phyloP scores from a whole-genome alignment of 2,329 filamentous ascomycete species.

The Pseudocercospora cruenta region DNA sequence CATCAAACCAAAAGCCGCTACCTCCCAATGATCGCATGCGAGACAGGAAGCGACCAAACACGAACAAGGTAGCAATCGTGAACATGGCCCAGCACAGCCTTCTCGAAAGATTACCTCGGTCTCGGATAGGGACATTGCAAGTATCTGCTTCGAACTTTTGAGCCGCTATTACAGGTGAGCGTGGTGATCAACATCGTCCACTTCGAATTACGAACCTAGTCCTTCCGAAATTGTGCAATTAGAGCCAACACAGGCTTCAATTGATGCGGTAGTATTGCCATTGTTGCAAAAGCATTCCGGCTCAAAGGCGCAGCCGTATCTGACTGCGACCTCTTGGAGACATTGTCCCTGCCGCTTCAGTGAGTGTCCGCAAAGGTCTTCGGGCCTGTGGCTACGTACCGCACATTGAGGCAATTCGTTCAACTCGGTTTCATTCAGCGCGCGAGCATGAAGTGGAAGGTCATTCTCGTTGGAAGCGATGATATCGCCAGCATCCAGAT shows the following conservation, averaged over 20 bases:
- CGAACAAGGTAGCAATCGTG: constrained; percentile 8
- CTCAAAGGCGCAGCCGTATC: background rate
- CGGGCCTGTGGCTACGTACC: background rate
- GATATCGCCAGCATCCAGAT: background rate
- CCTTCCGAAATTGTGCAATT: background rate
- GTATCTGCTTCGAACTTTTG: constrained; percentile 7
- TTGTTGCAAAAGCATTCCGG: constrained; percentile 1
- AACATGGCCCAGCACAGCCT: constrained; percentile 15
- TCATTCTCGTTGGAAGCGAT: background rate
- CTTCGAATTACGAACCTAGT: too few species aligned
- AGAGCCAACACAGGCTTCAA: background rate
- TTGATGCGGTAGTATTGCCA: background rate
- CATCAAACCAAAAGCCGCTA: constrained; percentile 19
- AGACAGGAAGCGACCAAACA: constrained; percentile 10
- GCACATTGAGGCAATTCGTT: background rate
- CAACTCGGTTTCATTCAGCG: background rate
- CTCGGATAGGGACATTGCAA: constrained; percentile 12
- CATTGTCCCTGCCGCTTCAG: background rate
- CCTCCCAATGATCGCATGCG: constrained; percentile 12
- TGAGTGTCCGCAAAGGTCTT: background rate
- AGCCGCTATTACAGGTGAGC: background rate
- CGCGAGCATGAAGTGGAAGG: background rate
- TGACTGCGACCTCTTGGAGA: background rate
- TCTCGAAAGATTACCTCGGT: constrained; percentile 9
- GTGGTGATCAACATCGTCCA: too few species aligned